Conservation (phyloP, 2,329 filamentous ascomycete species). For the Ceratocystis eucalypticola region DNA sequence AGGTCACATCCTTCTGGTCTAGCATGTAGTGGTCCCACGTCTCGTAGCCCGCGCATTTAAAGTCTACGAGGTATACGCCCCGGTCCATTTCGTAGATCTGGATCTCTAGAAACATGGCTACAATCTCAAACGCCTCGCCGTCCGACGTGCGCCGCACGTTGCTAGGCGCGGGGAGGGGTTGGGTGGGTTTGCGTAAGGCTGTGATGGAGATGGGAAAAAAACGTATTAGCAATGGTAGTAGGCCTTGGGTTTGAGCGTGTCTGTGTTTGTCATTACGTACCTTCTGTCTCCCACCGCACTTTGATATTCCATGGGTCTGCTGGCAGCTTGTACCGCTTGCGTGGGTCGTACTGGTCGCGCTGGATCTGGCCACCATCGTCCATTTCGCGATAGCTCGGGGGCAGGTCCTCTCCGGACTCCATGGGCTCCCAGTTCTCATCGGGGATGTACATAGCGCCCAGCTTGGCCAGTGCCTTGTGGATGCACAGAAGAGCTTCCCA, state of each 20-base stretch:
- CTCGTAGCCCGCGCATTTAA: slow-evolving; percentile 97
- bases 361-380: slow-evolving; percentile 30
- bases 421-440: slow-evolving; percentile 45
- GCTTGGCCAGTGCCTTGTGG: slow-evolving; percentile 76
- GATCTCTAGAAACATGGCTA: slow-evolving; percentile 92
- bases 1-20: slow-evolving; percentile 89
- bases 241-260: not conserved
- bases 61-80: slow-evolving; percentile 89
- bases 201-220: not conserved
- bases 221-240: not conserved
- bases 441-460: slow-evolving; percentile 77
- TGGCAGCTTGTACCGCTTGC: slow-evolving; percentile 64
- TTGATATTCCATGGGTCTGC: slow-evolving; percentile 92
- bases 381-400: slow-evolving; percentile 31
- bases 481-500: slow-evolving; percentile 91
- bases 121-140: slow-evolving; percentile 39
- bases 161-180: slow-evolving; percentile 9
- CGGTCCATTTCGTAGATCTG: slow-evolving; percentile 91
- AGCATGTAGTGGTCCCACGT: slow-evolving; percentile 56
- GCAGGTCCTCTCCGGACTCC: slow-evolving; percentile 31
- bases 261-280: slow-evolving; percentile 33
- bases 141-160: slow-evolving; percentile 27
- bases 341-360: slow-evolving; percentile 33
- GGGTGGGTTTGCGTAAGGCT: slow-evolving; percentile 17
- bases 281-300: slow-evolving; percentile 74